Percentiles rank a stretch among this genome's conserved stretches.
Conservation (phyloP, 768 basidiomycete species). For the Pleurotus sapidus region DNA sequence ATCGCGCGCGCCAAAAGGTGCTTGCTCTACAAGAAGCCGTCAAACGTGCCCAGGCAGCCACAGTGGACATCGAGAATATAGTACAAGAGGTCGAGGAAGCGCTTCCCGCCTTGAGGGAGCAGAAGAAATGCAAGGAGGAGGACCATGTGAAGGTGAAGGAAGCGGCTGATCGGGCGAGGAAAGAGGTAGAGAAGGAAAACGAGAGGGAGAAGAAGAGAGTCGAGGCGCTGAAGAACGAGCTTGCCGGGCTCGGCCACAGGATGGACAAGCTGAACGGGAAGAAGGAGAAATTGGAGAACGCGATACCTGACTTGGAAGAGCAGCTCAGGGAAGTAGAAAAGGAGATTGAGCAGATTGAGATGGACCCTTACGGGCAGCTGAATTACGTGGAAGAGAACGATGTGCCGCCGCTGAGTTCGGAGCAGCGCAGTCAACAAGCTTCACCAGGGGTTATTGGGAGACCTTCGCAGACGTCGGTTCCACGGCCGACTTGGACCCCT, state of each 20-base stretch:
- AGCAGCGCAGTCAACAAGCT: constrained; percentile 13
- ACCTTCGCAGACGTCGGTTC: constrained; percentile 14
- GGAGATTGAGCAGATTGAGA: constrained; percentile 47
- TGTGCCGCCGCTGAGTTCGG: background rate
- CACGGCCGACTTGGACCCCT: constrained; percentile 8
- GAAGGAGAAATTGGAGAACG: constrained; percentile 63
- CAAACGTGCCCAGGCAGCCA: constrained; percentile 68
- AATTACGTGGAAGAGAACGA: background rate
- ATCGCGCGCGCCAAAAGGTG: constrained; percentile 81
- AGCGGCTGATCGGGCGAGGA: constrained; percentile 43
- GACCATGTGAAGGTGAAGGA: constrained; percentile 41
- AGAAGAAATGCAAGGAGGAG: constrained; percentile 32
- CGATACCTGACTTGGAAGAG: constrained; percentile 66
- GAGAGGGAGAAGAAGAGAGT: constrained; percentile 49
- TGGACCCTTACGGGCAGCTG: background rate
- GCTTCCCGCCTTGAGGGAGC: constrained; percentile 27
- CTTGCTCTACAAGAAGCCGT: constrained; percentile 87
- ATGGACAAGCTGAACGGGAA: constrained; percentile 67
- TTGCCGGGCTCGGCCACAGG: constrained; percentile 50
- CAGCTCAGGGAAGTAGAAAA: constrained; percentile 56
- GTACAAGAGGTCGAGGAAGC: constrained; percentile 44
- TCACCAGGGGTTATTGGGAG: constrained; percentile 18
- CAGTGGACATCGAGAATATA: constrained; percentile 39
- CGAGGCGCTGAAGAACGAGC: constrained; percentile 57
- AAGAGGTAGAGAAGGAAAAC: constrained; percentile 40